Conservation (phyloP, 2,329 filamentous ascomycete genomes). For the Penicillium sp. region DNA sequence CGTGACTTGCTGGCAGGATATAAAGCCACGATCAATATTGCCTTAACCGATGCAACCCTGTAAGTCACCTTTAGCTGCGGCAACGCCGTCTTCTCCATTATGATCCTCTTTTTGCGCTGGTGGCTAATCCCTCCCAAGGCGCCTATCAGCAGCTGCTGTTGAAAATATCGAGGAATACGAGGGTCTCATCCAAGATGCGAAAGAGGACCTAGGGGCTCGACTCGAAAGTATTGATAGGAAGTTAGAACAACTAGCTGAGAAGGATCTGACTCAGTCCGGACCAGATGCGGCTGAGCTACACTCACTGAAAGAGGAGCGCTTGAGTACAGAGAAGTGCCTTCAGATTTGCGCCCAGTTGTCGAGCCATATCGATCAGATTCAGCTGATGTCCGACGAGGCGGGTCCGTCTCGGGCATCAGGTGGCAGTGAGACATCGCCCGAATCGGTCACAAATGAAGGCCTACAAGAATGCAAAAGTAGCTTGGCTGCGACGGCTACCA, state of each 20-base stretch:
- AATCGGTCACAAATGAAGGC: constrained; percentile 36
- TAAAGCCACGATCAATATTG: constrained; percentile 48
- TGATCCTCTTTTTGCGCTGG: not conserved
- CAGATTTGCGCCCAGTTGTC: constrained; percentile 36
- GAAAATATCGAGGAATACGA: constrained; percentile 31
- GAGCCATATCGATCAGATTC: constrained; percentile 35
- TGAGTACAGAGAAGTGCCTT: constrained; percentile 37
- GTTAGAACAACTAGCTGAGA: constrained; percentile 24
- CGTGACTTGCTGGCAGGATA: constrained; percentile 46
- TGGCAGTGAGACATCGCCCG: constrained; percentile 22
- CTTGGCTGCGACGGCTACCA: constrained; percentile 30
- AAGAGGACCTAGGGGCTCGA: constrained; percentile 31
- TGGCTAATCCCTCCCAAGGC: constrained; percentile 29
- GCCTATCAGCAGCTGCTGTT: constrained; percentile 36
- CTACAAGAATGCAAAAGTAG: constrained; percentile 42
- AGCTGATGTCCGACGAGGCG: constrained; percentile 16
- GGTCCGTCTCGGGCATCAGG: constrained; percentile 20
- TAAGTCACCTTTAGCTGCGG: constrained; percentile 31
- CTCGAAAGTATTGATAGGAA: constrained; percentile 35
- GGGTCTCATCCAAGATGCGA: constrained; percentile 29
- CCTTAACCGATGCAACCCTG: constrained; percentile 47
- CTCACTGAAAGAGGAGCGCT: constrained; percentile 31
- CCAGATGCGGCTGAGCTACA: constrained; percentile 27
- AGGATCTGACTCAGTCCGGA: constrained; percentile 14
- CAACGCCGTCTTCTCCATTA: not conserved